These are phyloP conservation scores for Lachnellula subtilissima DNA, from an alignment of 2,329 filamentous ascomycete species.

Conservation along the genomic window DNA sequence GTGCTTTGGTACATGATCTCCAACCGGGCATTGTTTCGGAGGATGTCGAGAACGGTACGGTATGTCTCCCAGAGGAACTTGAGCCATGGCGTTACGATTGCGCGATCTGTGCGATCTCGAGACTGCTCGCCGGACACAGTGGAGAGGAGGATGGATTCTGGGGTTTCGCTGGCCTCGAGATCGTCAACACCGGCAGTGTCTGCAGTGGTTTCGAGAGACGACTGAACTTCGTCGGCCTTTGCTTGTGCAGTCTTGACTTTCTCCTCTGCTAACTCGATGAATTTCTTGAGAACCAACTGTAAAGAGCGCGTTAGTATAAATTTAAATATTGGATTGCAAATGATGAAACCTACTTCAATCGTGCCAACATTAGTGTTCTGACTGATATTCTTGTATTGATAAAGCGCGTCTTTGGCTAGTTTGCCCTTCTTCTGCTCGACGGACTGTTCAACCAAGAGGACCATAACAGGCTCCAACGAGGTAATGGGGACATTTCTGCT, in stretches of 20 bases:
- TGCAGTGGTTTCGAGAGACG: slow-evolving; percentile 70
- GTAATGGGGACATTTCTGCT: slow-evolving; percentile 96
- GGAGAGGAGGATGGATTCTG: slow-evolving; percentile 94
- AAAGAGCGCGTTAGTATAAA: slow-evolving; percentile 14
- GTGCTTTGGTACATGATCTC: slow-evolving; percentile 99
- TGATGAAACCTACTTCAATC: slow-evolving; percentile 65
- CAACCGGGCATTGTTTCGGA: slow-evolving; percentile 96
- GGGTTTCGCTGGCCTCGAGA: slow-evolving; percentile 93
- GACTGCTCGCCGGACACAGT: slow-evolving; percentile 98
- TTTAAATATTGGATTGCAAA: background rate
- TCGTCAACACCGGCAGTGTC: slow-evolving; percentile 80
- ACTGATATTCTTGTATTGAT: slow-evolving; percentile 99
- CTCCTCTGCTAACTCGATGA: slow-evolving; percentile 92
- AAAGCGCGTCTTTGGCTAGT: slow-evolving; percentile 95
- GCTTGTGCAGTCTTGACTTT: slow-evolving; percentile 95
- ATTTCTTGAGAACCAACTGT: slow-evolving; percentile 88
- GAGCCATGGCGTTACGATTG: slow-evolving; percentile 97
- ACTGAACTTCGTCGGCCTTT: slow-evolving; percentile 94
- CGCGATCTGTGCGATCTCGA: slow-evolving; percentile 92
- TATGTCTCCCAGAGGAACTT: slow-evolving; percentile 99
- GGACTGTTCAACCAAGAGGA: slow-evolving; percentile 92
- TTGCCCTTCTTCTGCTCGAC: slow-evolving; percentile 98
- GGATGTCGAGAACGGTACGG: slow-evolving; percentile 94
- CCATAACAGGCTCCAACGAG: slow-evolving; percentile 96
- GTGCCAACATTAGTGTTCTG: slow-evolving; percentile 98